Evolutionary conservation across 768 basidiomycete species (phyloP), one percentile per base, ranked within the genome.

Genomic region (Leccinum broughii): DNA sequence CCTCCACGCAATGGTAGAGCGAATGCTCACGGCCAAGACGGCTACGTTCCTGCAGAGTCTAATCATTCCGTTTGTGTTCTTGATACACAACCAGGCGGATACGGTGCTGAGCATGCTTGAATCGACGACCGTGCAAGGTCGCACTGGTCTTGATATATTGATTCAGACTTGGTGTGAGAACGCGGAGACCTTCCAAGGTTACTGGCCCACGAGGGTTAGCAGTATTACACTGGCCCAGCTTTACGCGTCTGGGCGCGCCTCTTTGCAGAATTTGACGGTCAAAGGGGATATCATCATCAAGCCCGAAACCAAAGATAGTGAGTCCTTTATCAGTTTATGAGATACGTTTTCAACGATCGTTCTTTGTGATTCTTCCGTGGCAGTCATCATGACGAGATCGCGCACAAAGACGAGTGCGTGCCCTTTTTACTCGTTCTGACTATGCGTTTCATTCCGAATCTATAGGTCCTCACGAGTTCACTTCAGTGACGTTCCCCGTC

Each of bases 321-420:
- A 80, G 90, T 75, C 1, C 9, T 14, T 62, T 61, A 57, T 55
- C 55, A 54, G 54, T 64, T 41, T 17, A 57, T 57, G 48, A 54
- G 46, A 51, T 58, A 41, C 30, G 46, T 63, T 62, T 67, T 63
- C 41, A 52, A 70, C 48, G 55, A 34, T 49, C 51, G 52, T 58
- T 54, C 57, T 35, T 67, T 73, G 61, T 71, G 58, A 51, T 56
- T 64, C 65, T 69, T 66, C 66, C 59, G 58, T 56, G 59, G 62
- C 71, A 96, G 94, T 93, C 68, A 98, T 98, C 74, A 93, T 98
- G 92, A 98, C 97, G 52, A 86, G 97, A 62, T 96, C 96, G 34
- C 83, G 86, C 68, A 92, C 97, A 54, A 92, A 87, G 77, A 82
- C 80, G 64, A 89, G 95, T 97, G 76, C 73, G 89, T 75, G 61